A percentile compares a stretch with the other conserved stretches of the same genome.
phyloP scores from a whole-genome alignment of 2,329 filamentous ascomycete species.

The Bipolaris oryzae region DNA sequence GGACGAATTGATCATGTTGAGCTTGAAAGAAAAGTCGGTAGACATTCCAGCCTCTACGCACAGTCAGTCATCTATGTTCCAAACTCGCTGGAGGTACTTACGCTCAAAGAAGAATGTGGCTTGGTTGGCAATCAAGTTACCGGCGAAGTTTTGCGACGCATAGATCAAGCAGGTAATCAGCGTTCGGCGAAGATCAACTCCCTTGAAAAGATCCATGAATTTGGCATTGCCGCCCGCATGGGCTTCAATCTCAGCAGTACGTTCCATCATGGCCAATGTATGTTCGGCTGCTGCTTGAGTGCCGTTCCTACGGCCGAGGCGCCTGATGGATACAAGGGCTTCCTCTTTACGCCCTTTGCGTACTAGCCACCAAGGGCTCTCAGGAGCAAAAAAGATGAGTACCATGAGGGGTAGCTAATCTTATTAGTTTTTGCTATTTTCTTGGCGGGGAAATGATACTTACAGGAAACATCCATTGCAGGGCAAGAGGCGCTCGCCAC shows the following conservation, averaged over 20 bases:
- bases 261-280: slow-evolving; percentile 64
- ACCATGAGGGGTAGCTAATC: slow-evolving; percentile 55
- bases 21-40: slow-evolving; percentile 62
- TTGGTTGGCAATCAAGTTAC: slow-evolving; percentile 67
- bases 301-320: slow-evolving; percentile 55
- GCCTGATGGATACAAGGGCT: slow-evolving; percentile 55
- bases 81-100: slow-evolving; percentile 39
- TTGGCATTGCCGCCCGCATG: slow-evolving; percentile 54
- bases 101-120: slow-evolving; percentile 66
- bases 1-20: slow-evolving; percentile 68
- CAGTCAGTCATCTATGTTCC: slow-evolving; percentile 27
- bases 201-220: slow-evolving; percentile 60
- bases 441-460: slow-evolving; percentile 28
- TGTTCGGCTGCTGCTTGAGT: slow-evolving; percentile 48
- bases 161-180: slow-evolving; percentile 63
- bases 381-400: slow-evolving; percentile 54
- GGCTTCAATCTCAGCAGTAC: slow-evolving; percentile 60
- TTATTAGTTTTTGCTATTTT: slow-evolving; percentile 66
- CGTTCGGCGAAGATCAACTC: slow-evolving; percentile 60
- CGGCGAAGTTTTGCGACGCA: slow-evolving; percentile 64
- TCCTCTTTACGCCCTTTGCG: slow-evolving; percentile 50
- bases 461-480: slow-evolving; percentile 53
- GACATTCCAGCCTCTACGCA: slow-evolving; percentile 64
- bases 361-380: slow-evolving; percentile 47
- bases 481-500: slow-evolving; percentile 32